A percentile compares a stretch with the other conserved stretches of the same genome.
Conservation (phyloP, 1,139 yeast genomes). For the Pichia sp. region DNA sequence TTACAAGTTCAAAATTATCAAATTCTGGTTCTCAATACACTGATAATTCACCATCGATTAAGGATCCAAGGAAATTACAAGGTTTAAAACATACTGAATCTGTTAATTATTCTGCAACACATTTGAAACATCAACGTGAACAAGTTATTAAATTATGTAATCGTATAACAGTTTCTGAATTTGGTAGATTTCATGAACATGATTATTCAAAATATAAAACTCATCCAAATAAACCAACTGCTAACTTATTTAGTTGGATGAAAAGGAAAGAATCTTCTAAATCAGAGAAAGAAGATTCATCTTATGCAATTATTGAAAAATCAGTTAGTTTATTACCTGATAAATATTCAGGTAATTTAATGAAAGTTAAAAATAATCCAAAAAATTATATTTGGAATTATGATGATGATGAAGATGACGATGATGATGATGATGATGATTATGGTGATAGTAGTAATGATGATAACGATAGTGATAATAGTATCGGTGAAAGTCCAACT, state of each 20-base stretch:
- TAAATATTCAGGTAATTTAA: slow-evolving; percentile 29
- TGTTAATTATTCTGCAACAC: slow-evolving; percentile 81
- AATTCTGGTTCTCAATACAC: slow-evolving; percentile 3
- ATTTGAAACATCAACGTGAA: slow-evolving; percentile 28
- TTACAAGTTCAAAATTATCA: background rate
- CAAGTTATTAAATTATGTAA: slow-evolving; percentile 23
- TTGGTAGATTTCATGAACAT: slow-evolving; percentile 34
- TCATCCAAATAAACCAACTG: slow-evolving; percentile 25
- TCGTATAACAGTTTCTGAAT: slow-evolving; percentile 28
- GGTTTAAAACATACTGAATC: slow-evolving; percentile 25
- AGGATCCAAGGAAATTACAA: slow-evolving; percentile 5
- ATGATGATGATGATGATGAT: slow-evolving; percentile 28
- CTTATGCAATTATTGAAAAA: slow-evolving; percentile 27
- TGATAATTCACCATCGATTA: background rate
- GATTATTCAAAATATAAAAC: slow-evolving; percentile 30
- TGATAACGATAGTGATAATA: slow-evolving; percentile 23
- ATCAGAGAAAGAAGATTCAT: slow-evolving; percentile 22
- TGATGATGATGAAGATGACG: slow-evolving; percentile 31
- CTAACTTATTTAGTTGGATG: slow-evolving; percentile 29
- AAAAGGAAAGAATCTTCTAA: slow-evolving; percentile 25
- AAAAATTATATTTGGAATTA: slow-evolving; percentile 34
- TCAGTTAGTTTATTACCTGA: slow-evolving; percentile 36
- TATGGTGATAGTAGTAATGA: slow-evolving; percentile 22
- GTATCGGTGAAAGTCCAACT: slow-evolving; percentile 26
- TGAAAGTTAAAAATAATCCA: slow-evolving; percentile 32